Percentiles rank a stretch among this genome's conserved stretches.
These are phyloP conservation scores for Macadamia tetraphylla DNA, from an alignment of 164 flowering plant genomes.

Conservation along the genomic window DNA sequence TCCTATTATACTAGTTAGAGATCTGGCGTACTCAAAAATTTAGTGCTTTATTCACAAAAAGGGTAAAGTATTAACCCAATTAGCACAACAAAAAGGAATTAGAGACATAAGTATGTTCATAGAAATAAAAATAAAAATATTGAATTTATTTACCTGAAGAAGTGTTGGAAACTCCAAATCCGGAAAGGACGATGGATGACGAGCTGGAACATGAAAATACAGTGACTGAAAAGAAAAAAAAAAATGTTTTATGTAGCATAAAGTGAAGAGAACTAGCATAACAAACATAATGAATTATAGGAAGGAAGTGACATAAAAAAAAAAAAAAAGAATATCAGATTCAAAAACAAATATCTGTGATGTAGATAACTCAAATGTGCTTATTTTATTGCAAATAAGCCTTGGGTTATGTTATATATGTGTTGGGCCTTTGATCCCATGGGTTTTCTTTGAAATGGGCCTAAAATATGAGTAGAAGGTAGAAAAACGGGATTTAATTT, in stretches of 20 bases:
- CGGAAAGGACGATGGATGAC: constrained; percentile 73
- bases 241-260: constrained; percentile 4
- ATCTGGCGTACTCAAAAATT: not conserved
- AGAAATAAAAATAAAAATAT: not conserved
- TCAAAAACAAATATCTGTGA: no score
- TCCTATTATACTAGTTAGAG: not conserved
- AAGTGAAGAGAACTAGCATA: not conserved
- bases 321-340: no score
- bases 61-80: not conserved
- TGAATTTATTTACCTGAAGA: constrained; percentile 62
- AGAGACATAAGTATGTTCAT: not conserved
- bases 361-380: no score
- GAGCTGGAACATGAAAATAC: constrained; percentile 79
- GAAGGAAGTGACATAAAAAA: not conserved
- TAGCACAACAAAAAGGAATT: not conserved
- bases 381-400: no score
- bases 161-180: constrained; percentile 91
- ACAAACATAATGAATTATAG: not conserved
- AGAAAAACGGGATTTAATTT: no score
- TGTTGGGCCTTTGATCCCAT: no score
- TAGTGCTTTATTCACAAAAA: no score
- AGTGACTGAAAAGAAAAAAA: constrained; percentile 46
- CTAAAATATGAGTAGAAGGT: no score
- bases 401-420: no score
- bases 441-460: no score